Evolutionary conservation across 1,284 basidiomycete species (phyloP).

Genomic region (Puccinia sorghi): DNA sequence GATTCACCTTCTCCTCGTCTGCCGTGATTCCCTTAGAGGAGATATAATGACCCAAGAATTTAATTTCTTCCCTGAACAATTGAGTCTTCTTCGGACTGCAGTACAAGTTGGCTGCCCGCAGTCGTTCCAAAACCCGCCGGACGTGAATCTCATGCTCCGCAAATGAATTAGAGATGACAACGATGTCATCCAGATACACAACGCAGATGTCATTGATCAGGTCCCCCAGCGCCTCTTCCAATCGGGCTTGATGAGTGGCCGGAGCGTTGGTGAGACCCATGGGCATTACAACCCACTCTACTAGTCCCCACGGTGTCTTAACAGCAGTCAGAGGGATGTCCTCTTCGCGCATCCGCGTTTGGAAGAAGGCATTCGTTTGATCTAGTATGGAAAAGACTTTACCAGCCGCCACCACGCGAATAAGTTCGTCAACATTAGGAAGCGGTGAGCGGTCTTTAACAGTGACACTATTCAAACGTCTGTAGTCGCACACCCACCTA

Average conservation of each 20-base stretch:
- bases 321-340: too few species aligned
- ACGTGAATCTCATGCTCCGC: constrained; percentile 58
- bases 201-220: constrained; percentile 60
- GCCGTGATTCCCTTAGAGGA: constrained; percentile 57
- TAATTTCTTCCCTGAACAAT: constrained; percentile 55
- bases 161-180: constrained; percentile 60
- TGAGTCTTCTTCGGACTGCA: constrained; percentile 22
- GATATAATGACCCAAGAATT: constrained; percentile 60
- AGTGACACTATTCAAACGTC: too few species aligned
- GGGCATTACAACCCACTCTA: constrained; percentile 59
- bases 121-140: neutral
- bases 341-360: too few species aligned
- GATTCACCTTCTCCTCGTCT: constrained; percentile 58
- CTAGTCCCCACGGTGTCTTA: too few species aligned
- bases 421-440: too few species aligned
- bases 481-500: too few species aligned
- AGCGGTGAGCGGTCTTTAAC: too few species aligned
- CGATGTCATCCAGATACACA: constrained; percentile 62
- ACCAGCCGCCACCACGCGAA: too few species aligned
- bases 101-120: neutral
- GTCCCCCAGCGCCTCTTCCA: constrained; percentile 50
- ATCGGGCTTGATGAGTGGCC: constrained; percentile 55
- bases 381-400: too few species aligned
- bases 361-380: too few species aligned
- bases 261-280: constrained; percentile 60